phyloP scores from a whole-genome alignment of 352 stramenopile species.

The Globisporangium uncinulatum region DNA sequence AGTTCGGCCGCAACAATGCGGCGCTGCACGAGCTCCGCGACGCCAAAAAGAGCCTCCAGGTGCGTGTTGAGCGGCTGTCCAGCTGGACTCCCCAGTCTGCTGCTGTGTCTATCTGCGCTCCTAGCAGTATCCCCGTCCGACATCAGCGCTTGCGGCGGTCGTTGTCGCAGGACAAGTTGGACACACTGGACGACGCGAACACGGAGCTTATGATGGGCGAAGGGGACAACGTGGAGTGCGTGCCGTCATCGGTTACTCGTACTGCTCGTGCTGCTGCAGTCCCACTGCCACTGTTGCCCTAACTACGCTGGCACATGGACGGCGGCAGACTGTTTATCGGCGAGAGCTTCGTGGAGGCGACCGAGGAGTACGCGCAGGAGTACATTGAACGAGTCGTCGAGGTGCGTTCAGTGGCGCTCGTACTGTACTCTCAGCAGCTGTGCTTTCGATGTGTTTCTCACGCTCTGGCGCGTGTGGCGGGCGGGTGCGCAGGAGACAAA shows the following conservation, averaged over 20 bases:
- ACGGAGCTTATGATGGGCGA: constrained; percentile 97
- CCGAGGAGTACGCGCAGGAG: constrained; percentile 92
- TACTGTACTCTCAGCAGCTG: background rate
- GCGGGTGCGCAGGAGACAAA: constrained; percentile 73
- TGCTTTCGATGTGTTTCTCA: background rate
- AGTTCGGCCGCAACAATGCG: constrained; percentile 96
- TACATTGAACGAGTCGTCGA: constrained; percentile 91
- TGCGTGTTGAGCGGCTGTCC: constrained; percentile 12
- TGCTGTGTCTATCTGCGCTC: background rate
- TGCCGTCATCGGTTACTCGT: constrained; percentile 2
- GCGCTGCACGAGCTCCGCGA: constrained; percentile 89
- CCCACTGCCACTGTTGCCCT: no score
- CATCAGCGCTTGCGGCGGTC: constrained; percentile 14
- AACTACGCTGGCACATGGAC: background rate
- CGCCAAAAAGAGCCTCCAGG: constrained; percentile 89
- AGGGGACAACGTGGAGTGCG: constrained; percentile 75
- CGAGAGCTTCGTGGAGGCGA: constrained; percentile 93
- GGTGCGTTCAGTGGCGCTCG: constrained; percentile 17
- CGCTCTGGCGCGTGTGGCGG: no score
- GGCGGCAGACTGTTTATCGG: constrained; percentile 86
- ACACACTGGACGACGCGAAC: constrained; percentile 95
- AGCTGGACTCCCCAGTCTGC: background rate
- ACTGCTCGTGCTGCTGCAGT: background rate
- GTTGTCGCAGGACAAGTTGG: constrained; percentile 82
- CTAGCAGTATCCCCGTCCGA: background rate